phyloP scores from a whole-genome alignment of 495 filamentous ascomycete genomes.

The Hypoxylon perforatum region DNA sequence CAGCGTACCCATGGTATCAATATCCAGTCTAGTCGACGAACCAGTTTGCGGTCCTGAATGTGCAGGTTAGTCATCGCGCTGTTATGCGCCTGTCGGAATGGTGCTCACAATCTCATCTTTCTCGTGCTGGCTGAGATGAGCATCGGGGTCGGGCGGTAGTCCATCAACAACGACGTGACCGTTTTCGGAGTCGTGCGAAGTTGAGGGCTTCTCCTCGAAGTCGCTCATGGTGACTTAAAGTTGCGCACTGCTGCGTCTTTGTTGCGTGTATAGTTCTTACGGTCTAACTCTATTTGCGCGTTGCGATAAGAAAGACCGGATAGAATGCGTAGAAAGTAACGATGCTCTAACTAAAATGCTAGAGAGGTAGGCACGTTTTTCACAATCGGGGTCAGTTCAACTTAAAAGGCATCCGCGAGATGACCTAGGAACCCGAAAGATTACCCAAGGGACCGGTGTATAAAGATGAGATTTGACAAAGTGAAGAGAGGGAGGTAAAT shows the following conservation, averaged over 20 bases:
- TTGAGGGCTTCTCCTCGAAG: slow-evolving; percentile 47
- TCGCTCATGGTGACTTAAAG: slow-evolving; percentile 41
- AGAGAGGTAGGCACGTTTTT: background rate
- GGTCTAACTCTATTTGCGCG: background rate
- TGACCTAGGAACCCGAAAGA: background rate
- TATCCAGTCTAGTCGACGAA: slow-evolving; percentile 76
- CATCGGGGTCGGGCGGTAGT: slow-evolving; percentile 68
- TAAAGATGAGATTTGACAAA: slow-evolving; percentile 21
- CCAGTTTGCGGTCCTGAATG: slow-evolving; percentile 70
- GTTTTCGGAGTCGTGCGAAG: slow-evolving; percentile 45
- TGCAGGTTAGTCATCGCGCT: slow-evolving; percentile 18
- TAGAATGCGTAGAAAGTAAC: slow-evolving; percentile 10
- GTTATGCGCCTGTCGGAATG: slow-evolving; percentile 1
- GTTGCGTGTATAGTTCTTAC: background rate
- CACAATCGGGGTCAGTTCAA: slow-evolving; percentile 7
- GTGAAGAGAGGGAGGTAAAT: slow-evolving; percentile 23
- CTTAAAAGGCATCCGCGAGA: slow-evolving; percentile 4
- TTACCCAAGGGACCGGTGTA: background rate
- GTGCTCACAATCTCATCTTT: slow-evolving; percentile 70
- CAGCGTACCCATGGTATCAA: slow-evolving; percentile 75
- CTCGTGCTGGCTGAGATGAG: slow-evolving; percentile 73
- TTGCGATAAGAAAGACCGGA: background rate
- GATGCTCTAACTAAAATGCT: slow-evolving; percentile 6
- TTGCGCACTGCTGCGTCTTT: background rate
- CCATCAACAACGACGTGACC: slow-evolving; percentile 44